Base-by-base conservation (phyloP, 2,329 filamentous ascomycete species). In the Fusarium verticillioides region DNA sequence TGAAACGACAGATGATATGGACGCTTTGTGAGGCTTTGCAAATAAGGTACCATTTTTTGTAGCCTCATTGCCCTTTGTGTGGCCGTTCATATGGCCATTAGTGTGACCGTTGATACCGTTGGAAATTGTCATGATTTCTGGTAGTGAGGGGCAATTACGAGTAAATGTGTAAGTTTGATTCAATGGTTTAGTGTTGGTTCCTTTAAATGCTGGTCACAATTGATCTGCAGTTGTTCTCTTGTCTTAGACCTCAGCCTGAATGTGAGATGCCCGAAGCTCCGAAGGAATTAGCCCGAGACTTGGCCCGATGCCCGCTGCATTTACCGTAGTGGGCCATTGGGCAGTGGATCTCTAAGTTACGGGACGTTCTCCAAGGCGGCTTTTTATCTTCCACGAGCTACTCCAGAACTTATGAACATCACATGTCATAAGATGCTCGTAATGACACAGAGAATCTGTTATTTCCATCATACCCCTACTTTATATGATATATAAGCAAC, bases 251-350 rank as follows among this genome's bases (percentile, higher is more conserved):
- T 42, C 26, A 36, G 28, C 30, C 39, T 53, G 52, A 30, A 23
- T 40, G 11, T 46, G 43, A 50, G 7, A 39, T 32, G 18, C 36
- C 63, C 49, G 39, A 46, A 34, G 19, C 4, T 39, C 63, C 63
- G 37, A 39, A 4, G 11, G 4, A 4, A 21, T 58, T 57, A 13
- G 44, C 10, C 66, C 66, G 66, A 46, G 32, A 37, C 36, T 69
- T 69, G 4, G 1, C 18, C 66, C 66, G 66, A 63, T 46, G 66
- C 23, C 56, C 57, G 57, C 30, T 54, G 60, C 53, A 10, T 9
- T 4, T 30, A 30, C 30, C 30, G 30, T 30, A 30, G 30, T 30
- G 7, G 28, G 28, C 28, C 28, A 8, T 9, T 37, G 5, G 5
- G 9, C 2, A 18, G 63, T 39, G 40, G 63, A 13, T 11, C 37